phyloP scores from a whole-genome alignment of 176 grass and related monocot species.

The Juncus inflexus region DNA sequence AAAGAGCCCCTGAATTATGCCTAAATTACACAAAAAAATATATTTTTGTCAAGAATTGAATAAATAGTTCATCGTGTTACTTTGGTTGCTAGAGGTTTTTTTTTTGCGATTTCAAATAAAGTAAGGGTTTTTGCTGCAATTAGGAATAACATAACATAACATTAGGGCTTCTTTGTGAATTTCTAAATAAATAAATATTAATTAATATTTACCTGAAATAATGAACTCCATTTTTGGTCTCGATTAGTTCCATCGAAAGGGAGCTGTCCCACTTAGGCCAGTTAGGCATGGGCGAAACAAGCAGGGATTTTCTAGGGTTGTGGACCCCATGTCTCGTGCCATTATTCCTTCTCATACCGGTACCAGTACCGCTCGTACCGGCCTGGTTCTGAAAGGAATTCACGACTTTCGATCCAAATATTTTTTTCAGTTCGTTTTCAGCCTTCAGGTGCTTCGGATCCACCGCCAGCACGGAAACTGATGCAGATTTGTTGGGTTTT shows the following conservation, averaged over 20 bases:
- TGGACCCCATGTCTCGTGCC: constrained; percentile 52
- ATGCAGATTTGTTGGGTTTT: constrained; percentile 22
- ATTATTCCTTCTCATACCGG: constrained; percentile 60
- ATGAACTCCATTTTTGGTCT: constrained; percentile 64
- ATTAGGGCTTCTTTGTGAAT: too few relatives aligned
- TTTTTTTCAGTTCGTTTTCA: constrained; percentile 92
- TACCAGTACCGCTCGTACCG: constrained; percentile 36
- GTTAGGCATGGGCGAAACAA: constrained; percentile 65
- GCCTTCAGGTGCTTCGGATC: constrained; percentile 84
- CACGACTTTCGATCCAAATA: constrained; percentile 98
- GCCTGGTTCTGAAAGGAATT: constrained; percentile 88
- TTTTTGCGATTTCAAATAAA: too few relatives aligned
- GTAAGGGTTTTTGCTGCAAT: too few relatives aligned
- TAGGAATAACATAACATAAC: too few relatives aligned
- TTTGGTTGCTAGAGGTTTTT: too few relatives aligned
- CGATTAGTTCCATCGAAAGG: constrained; percentile 78
- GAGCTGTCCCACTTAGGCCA: constrained; percentile 88
- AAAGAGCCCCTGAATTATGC: too few relatives aligned
- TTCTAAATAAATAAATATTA: not conserved
- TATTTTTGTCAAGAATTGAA: too few relatives aligned
- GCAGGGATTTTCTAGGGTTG: constrained; percentile 79
- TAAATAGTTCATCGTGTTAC: too few relatives aligned
- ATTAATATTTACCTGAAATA: constrained; percentile 67
- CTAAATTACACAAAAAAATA: too few relatives aligned
- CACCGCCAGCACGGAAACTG: constrained; percentile 51